A percentile compares a stretch with the other conserved stretches of the same genome.
Conservation (phyloP, 306 rosid species). For the Medicago ruthenica region DNA sequence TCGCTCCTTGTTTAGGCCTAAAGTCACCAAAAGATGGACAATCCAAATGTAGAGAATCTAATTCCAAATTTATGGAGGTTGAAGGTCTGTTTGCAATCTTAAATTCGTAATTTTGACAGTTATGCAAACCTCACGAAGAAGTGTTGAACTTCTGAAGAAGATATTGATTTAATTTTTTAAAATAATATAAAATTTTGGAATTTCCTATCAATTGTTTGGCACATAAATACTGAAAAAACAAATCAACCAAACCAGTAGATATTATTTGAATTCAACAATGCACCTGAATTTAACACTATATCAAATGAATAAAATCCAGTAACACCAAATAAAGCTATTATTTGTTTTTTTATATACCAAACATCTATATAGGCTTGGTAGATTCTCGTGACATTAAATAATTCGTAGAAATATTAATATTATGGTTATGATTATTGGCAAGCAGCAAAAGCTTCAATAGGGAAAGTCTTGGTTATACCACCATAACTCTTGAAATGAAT, state of each 20-base stretch:
- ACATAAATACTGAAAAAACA: no score
- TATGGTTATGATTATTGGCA: constrained; percentile 63
- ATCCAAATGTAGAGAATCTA: no score
- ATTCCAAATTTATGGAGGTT: neutral
- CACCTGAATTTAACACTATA: neutral
- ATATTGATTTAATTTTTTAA: no score
- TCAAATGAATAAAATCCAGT: constrained; percentile 13
- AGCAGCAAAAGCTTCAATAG: constrained; percentile 83
- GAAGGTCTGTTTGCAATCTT: neutral
- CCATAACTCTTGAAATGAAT: constrained; percentile 92
- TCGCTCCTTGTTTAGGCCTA: no score
- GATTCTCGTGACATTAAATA: neutral
- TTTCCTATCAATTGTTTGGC: no score
- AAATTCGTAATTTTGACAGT: neutral
- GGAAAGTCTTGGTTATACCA: constrained; percentile 90
- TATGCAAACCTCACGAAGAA: constrained; percentile 1
- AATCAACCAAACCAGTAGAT: neutral
- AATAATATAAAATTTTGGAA: no score
- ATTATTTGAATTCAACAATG: neutral
- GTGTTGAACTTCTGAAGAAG: neutral
- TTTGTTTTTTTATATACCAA: constrained; percentile 22
- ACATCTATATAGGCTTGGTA: constrained; percentile 7
- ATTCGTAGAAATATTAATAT: neutral
- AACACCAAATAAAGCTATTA: neutral
- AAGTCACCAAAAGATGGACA: no score